phyloP scores from a whole-genome alignment of 768 basidiomycete genomes.

The Udeniomyces megalosporus region DNA sequence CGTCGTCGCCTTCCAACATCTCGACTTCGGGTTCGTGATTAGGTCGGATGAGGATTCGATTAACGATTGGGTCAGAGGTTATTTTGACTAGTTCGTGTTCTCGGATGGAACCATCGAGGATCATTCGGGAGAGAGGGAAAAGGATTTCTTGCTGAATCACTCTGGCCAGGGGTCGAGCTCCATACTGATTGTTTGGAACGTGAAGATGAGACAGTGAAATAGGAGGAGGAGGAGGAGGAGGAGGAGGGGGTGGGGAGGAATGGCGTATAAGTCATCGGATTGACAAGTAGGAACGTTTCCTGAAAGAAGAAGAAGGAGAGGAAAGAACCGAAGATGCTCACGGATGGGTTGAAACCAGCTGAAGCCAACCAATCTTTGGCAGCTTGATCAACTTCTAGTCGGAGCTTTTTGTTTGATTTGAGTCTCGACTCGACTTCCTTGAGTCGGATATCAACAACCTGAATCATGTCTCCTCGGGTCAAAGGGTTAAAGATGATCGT shows the following conservation, averaged over 20 bases:
- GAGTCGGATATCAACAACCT: conserved; percentile 77
- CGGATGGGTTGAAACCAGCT: conserved; percentile 27
- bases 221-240: neutral
- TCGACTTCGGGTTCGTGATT: conserved; percentile 51
- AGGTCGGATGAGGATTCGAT: conserved; percentile 57
- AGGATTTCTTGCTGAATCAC: conserved; percentile 83
- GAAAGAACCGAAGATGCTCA: neutral
- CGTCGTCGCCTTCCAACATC: conserved; percentile 30
- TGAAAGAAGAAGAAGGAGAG: neutral
- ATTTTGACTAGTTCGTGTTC: conserved; percentile 66
- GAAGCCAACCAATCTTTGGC: conserved; percentile 41
- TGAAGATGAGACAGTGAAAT: no score
- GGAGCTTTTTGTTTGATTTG: conserved; percentile 56
- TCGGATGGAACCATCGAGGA: conserved; percentile 64
- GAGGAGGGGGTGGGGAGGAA: conserved; percentile 3
- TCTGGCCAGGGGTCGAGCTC: conserved; percentile 80
- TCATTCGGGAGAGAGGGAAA: conserved; percentile 70
- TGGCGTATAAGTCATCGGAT: neutral
- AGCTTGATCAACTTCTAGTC: conserved; percentile 53
- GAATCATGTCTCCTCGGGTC: conserved; percentile 55
- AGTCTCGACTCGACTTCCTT: conserved; percentile 72
- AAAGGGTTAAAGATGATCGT: conserved; percentile 50
- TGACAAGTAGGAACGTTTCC: conserved; percentile 18
- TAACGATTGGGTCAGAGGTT: conserved; percentile 63
- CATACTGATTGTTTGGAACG: no score